Conservation (phyloP, 2,329 filamentous ascomycete species). For the Hortaea sp. region DNA sequence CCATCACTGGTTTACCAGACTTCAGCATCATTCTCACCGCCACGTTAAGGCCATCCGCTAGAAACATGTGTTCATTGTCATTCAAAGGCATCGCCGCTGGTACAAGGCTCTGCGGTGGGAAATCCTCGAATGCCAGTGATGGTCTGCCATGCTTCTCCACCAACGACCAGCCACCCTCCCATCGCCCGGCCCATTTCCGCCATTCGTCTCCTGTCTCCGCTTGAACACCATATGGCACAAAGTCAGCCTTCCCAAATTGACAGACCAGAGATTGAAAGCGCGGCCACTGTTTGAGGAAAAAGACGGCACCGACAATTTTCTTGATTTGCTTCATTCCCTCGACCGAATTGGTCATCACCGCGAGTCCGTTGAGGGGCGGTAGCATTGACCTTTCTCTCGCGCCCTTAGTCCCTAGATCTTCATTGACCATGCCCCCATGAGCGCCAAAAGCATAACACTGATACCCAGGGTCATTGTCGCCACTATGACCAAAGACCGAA, state of each 20-base stretch:
- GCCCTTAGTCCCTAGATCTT: neutral
- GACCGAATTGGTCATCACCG: conserved; percentile 13
- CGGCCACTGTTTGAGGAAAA: conserved; percentile 8
- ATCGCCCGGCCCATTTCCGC: conserved; percentile 1
- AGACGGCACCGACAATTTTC: conserved; percentile 10
- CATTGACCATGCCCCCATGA: conserved; percentile 3
- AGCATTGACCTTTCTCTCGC: neutral
- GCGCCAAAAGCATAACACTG: conserved; percentile 10
- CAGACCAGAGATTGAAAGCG: conserved; percentile 5
- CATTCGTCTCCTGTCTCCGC: conserved; percentile 3
- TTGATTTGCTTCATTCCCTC: conserved; percentile 4
- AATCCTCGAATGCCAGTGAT: neutral
- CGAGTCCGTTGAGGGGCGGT: conserved; percentile 4
- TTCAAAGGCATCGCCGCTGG: conserved; percentile 1
- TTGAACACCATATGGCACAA: conserved; percentile 5
- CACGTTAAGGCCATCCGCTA: conserved; percentile 6
- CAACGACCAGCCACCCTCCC: neutral
- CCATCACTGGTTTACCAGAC: conserved; percentile 1
- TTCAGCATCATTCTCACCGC: conserved; percentile 6
- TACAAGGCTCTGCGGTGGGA: neutral
- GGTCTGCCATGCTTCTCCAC: neutral
- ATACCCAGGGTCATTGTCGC: conserved; percentile 15
- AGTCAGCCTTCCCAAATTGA: conserved; percentile 3
- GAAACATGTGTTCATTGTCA: conserved; percentile 2
- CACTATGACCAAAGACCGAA: conserved; percentile 12